A percentile compares a stretch with the other conserved stretches of the same genome.
Evolutionary conservation across 345 rosid genomes (phyloP).

Genomic region (Brassica carinata): DNA sequence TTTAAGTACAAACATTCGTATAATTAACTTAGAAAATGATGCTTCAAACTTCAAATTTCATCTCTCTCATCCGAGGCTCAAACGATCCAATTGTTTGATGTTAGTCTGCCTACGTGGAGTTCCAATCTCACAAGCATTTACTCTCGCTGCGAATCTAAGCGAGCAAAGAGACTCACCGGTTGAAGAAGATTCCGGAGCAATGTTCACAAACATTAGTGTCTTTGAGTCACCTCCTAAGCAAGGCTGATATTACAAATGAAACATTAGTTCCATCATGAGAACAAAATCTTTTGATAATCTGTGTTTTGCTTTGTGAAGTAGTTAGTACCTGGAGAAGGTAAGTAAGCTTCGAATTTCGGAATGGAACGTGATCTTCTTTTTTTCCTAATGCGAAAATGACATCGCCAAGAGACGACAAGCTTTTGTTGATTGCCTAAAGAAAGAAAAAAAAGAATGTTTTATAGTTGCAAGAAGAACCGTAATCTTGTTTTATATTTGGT

Average conservation of each 20-base stretch:
- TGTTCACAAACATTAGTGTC: slow-evolving; percentile 89
- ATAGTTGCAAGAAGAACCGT: slow-evolving; percentile 8
- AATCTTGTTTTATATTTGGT: background rate
- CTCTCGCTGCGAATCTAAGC: slow-evolving; percentile 92
- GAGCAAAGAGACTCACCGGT: slow-evolving; percentile 93
- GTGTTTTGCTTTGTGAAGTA: background rate
- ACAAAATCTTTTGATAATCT: slow-evolving; percentile 1
- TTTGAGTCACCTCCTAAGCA: slow-evolving; percentile 98
- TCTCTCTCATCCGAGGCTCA: slow-evolving; percentile 65
- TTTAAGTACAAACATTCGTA: slow-evolving; percentile 37
- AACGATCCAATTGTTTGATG: slow-evolving; percentile 57
- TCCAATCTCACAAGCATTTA: slow-evolving; percentile 99
- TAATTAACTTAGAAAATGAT: slow-evolving; percentile 30
- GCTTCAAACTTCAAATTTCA: slow-evolving; percentile 18
- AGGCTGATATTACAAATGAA: slow-evolving; percentile 56
- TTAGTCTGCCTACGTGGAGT: slow-evolving; percentile 78
- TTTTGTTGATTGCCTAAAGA: slow-evolving; percentile 87
- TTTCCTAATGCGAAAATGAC: slow-evolving; percentile 90
- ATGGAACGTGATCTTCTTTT: slow-evolving; percentile 94
- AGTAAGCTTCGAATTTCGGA: slow-evolving; percentile 91
- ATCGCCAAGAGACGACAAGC: slow-evolving; percentile 86
- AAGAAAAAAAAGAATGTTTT: background rate
- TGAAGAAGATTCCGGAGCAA: slow-evolving; percentile 82
- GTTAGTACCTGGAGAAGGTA: slow-evolving; percentile 92
- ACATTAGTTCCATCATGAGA: background rate